A percentile compares a stretch with the other conserved stretches of the same genome.
These are phyloP conservation scores for Calocera viscosa DNA, from an alignment of 768 basidiomycete genomes.

Conservation along the genomic window DNA sequence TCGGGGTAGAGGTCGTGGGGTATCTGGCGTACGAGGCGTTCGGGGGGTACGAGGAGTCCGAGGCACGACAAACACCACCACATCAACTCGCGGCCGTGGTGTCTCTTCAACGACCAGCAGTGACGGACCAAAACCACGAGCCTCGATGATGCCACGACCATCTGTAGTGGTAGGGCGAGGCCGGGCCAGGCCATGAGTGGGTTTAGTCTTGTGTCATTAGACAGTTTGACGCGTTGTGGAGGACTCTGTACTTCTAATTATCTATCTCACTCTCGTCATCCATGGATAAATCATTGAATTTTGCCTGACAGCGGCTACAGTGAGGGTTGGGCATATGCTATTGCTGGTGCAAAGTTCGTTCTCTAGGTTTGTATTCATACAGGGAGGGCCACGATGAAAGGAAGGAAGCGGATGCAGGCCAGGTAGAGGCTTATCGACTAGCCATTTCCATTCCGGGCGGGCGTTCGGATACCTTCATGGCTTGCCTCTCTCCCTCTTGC, in stretches of 20 bases:
- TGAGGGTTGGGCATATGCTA: neutral
- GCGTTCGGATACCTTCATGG: neutral
- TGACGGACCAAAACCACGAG: neutral
- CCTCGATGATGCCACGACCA: neutral
- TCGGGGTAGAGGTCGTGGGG: neutral
- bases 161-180: neutral
- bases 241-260: neutral
- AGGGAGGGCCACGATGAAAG: neutral
- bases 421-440: too few relatives aligned
- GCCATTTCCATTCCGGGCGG: too few relatives aligned
- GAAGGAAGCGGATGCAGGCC: neutral
- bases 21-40: neutral
- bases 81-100: neutral
- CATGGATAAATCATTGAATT: too few relatives aligned
- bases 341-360: neutral
- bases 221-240: neutral
- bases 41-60: neutral
- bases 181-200: neutral
- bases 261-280: neutral
- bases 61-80: neutral
- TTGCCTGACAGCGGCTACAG: neutral
- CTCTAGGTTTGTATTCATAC: conserved; percentile 1
- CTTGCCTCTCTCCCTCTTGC: conserved; percentile 29
- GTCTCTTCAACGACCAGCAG: neutral
- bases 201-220: neutral